A percentile compares a stretch with the other conserved stretches of the same genome.
phyloP scores from a whole-genome alignment of 345 rosid genomes.

The Chamaenerion angustifolium region DNA sequence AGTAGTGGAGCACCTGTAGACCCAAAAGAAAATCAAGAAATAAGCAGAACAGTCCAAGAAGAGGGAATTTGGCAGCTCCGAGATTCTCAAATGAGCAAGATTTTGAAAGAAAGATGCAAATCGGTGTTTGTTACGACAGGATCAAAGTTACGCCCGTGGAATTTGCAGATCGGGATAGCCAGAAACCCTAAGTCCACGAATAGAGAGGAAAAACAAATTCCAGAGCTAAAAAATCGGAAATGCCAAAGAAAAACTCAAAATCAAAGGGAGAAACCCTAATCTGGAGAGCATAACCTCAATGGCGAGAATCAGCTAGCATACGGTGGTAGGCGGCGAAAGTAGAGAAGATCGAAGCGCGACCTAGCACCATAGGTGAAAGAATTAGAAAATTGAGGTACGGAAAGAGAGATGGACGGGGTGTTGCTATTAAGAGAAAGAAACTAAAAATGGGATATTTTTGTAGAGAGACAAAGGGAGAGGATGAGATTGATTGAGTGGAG shows the following conservation, averaged over 20 bases:
- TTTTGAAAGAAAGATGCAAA: too few species aligned
- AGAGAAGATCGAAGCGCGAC: constrained; percentile 5
- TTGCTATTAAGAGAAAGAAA: background rate
- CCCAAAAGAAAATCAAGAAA: background rate
- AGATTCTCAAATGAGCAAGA: background rate
- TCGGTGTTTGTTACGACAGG: too few species aligned
- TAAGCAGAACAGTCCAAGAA: background rate
- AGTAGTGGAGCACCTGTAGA: constrained; percentile 27
- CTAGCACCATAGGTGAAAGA: background rate
- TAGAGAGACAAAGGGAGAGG: constrained; percentile 4
- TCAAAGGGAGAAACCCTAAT: background rate
- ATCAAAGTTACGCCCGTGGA: too few species aligned
- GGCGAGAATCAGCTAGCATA: background rate
- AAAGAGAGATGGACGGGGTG: background rate
- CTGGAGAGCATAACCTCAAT: background rate
- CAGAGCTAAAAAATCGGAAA: constrained; percentile 1
- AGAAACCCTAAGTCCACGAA: background rate
- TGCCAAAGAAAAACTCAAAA: background rate
- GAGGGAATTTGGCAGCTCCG: background rate
- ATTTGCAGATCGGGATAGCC: too few species aligned
- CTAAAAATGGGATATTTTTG: constrained; percentile 2
- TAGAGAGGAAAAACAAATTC: background rate
- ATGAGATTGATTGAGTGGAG: constrained; percentile 4
- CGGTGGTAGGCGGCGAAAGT: background rate
- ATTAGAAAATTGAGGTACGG: background rate